Evolutionary conservation across 116 monocot genomes (phyloP), one percentile per base, ranked within the genome.

Genomic region (Phalaenopsis hybrid): DNA sequence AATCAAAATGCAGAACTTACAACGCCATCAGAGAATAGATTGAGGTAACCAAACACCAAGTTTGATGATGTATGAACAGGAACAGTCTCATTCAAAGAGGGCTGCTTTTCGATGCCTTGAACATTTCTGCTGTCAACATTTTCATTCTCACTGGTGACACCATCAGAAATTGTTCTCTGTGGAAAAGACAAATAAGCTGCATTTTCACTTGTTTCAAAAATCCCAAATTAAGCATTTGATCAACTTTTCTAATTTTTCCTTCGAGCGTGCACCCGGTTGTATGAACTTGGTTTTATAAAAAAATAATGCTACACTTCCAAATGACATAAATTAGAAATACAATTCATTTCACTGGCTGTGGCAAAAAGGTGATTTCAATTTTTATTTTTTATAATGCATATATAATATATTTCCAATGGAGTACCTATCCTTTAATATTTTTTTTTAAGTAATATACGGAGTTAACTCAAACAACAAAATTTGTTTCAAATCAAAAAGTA

Each of bases 1-100:
- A 50, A 59, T 52, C 28, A 11, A 75, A 44, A 59, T 59, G 81
- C 52, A 74, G 6, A 81, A 92, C 96, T 96, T 82, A 96, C 96
- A 84, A 98, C 92, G 65, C 95, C 98, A 87, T 98, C 98, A 83
- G 98, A 98, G 79, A 98, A 93, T 48, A 98, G 89, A 87, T 98
- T 98, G 55, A 98, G 86, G 88, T 98, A 98, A 75, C 98, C 98
- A 87, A 98, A 93, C 82, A 98, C 92, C 78, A 98, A 82, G 83
- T 79, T 98, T 52, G 98, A 98, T 44, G 88, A 78, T 63, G 86
- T 80, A 88, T 28, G 48, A n/a, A 45, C 20, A 45, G 85, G 57
- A 67, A 75, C 44, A 55, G 57, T 84, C 21, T 89, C 87, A 81
- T 16, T 81, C 78, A 49, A 63, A 23, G 85, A 73, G 78, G 78